Evolutionary conservation across 257 asterid species (phyloP), one percentile per base, ranked within the genome.

Genomic region (Mitragyna speciosa): DNA sequence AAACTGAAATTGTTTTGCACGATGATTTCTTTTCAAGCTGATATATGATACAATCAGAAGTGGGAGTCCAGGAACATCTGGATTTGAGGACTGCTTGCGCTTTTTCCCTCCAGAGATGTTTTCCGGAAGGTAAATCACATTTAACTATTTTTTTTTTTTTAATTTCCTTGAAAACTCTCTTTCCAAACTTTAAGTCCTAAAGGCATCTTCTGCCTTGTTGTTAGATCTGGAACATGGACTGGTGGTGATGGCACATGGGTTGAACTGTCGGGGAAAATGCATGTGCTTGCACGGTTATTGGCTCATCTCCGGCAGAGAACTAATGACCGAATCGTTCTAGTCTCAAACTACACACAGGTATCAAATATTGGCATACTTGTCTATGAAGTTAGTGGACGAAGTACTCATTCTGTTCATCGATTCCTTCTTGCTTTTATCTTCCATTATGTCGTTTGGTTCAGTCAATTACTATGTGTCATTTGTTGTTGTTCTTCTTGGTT

Each of bases 321-420:
- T 61, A 97, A 93, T 83, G 99, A 95, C 83, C 89, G 98, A 85
- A 91, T 95, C 54, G 99, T 95, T 81, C 90, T 95, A 72, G 99
- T 95, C 84, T 95, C 99, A 83, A 95, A 95, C 83, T 95, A 95
- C 85, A 95, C 99, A 26, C 99, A 95, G 99, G 99, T 95, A 76
- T 71, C 33, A 30, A 31, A 30, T 43, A 67, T 39, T 75, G 43
- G 31, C 56, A 59, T 49, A 45, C 47, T 39, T 54, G 52, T 58
- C 67, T 41, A 78, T 84, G 52, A 84, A 81, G 66, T 78, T 82
- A 65, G 71, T 73, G 84, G 54, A 72, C 59, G 80, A 76, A 59
- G 70, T 39, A 76, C 49, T 36, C 30, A 51, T 69, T n/a, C 51
- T 81, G 72, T 75, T 7, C 36, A 49, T 84, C 73, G 72, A 9